Base-by-base conservation (phyloP, 2,329 filamentous ascomycete genomes). In the Macrophomina phaseolina region DNA sequence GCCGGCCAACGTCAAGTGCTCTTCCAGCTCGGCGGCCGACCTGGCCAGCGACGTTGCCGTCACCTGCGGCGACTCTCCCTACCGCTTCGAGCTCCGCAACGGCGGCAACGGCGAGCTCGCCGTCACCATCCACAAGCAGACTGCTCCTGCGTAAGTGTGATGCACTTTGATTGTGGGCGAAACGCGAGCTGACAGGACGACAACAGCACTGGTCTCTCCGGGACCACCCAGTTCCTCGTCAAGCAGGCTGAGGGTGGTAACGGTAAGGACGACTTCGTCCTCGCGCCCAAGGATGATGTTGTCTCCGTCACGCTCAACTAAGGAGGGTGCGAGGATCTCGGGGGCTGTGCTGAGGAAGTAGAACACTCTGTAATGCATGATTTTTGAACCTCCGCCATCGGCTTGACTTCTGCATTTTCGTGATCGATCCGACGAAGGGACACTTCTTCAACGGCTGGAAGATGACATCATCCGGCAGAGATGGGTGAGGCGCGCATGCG, bases 51-150 rank as follows among this genome's bases (percentile, higher is more conserved):
- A 34, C 28, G 8, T 7, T 9, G 60, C 32, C 36, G 48, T 40
- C 28, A 12, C 23, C 49, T 64, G 62, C 48, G 49, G 62, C 62
- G 30, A 42, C 2, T 53, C 46, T 5, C 18, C 38, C 46, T 64
- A 64, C 62, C 46, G 38, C 48, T 64, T 64, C 48, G 49, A 16
- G 11, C 51, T 30, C 45, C 32, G 18, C 18, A 32, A 52, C 18
- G 62, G 62, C 48, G 30, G 30, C 49, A 55, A 64, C 62, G 32
- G 48, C 48, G 30, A 55, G 30, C 55, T 42, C 34, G 16, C 34
- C 18, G 48, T 64, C n/a, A 64, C 48, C 28, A 34, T 55, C 48
- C 40, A 64, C 62, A 36, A 64, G 30, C 46, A 64, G 62, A 30
- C 28, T 8, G 62, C 9, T 23, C n/a, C 18, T 45, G 62, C 4